Evolutionary conservation across 805 yeast genomes (phyloP).

Genomic region (Saccharomycopsis vini): DNA sequence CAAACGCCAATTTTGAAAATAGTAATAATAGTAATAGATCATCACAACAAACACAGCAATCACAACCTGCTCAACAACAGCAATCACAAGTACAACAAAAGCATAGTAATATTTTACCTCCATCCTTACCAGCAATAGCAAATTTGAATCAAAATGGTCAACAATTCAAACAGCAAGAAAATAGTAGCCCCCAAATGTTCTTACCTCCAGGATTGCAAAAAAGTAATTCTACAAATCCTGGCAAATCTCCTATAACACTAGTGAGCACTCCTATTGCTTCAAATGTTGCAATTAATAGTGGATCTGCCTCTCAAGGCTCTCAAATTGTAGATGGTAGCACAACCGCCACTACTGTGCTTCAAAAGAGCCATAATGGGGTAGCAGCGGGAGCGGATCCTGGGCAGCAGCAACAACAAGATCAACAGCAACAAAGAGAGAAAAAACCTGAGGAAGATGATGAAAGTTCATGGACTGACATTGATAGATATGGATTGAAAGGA

Average conservation of each 20-base stretch:
- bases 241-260: no score
- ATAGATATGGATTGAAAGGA: slow-evolving; percentile 61
- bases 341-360: background rate
- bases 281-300: no score
- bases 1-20: background rate
- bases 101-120: background rate
- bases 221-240: no score
- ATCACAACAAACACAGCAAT: no score
- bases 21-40: no score
- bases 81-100: background rate
- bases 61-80: no score
- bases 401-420: background rate
- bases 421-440: slow-evolving; percentile 5
- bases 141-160: no score
- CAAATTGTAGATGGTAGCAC: no score
- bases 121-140: background rate
- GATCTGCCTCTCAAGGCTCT: no score
- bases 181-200: background rate
- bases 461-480: slow-evolving; percentile 35
- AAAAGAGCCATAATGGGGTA: background rate
- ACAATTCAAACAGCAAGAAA: no score
- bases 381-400: background rate
- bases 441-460: slow-evolving; percentile 18
- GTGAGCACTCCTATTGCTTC: no score
- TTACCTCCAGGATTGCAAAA: slow-evolving; percentile 13